Evolutionary conservation across 257 asterid genomes (phyloP), one percentile per base, ranked within the genome.

Genomic region (Gardenia jasminoides): DNA sequence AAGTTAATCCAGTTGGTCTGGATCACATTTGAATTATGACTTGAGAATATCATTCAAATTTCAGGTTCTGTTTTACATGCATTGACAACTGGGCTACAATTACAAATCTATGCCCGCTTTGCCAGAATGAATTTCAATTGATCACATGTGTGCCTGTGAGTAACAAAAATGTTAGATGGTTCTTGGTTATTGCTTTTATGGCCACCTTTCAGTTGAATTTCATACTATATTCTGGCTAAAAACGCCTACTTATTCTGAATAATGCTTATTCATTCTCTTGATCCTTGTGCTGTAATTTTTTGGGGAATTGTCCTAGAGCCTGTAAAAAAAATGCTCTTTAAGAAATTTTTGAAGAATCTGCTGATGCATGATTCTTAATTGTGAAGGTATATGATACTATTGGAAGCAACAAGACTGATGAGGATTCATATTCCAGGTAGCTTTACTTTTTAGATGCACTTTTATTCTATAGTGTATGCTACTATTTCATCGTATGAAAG

Each of bases 121-220:
- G 99, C 90, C 97, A 93, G 94, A 89, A 88, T 84, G 99, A 91
- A 84, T 93, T 93, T 90, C 99, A 95, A 85, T 79, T 92, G 88
- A 95, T 95, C 88, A 95, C 99, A 67, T 95, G 99, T 87, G 98
- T 95, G 82, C 99, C 99, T 70, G 99, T 95, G 91, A 90, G 99
- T 93, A 84, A 88, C 30, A 67, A 13, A 62, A 76, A 52, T 46
- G 62, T 73, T 54, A 67, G 36, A 68, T 50, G 50, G 52, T 76
- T 78, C 80, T 62, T 76, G 67, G n/a, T 67, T 56, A 74, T 46
- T 58, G 67, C 33, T 79, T 72, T 17, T 31, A 56, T 41, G 4
- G 41, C 31, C 43, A 2, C 41, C 48, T 17, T 80, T 74, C 26
- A 31, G 54, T 56, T 77, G 52, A 48, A 72, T 71, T 12, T 64